Conservation (phyloP, 306 rosid species). For the Cucumis hystrix region DNA sequence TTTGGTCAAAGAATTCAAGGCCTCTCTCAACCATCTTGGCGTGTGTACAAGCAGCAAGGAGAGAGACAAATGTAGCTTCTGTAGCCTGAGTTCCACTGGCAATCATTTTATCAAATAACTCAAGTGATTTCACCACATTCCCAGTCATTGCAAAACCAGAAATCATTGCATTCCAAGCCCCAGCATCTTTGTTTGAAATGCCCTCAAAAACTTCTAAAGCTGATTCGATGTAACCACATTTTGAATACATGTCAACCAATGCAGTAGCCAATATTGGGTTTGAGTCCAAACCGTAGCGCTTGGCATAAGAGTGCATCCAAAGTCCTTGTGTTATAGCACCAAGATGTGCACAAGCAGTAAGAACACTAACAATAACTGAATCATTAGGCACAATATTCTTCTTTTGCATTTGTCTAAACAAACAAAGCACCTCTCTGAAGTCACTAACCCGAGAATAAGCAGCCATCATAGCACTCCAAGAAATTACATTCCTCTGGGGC, state of each 20-base stretch:
- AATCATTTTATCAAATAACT: slow-evolving; percentile 37
- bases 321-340: slow-evolving; percentile 30
- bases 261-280: slow-evolving; percentile 52
- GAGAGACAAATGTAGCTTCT: slow-evolving; percentile 49
- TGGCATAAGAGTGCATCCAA: slow-evolving; percentile 32
- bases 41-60: slow-evolving; percentile 55
- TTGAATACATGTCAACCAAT: slow-evolving; percentile 41
- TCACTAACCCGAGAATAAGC: slow-evolving; percentile 26
- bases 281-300: slow-evolving; percentile 13
- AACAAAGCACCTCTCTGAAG: slow-evolving; percentile 26
- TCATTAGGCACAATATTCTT: slow-evolving; percentile 21
- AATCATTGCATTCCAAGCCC: slow-evolving; percentile 68
- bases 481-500: slow-evolving; percentile 49
- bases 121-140: slow-evolving; percentile 40
- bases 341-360: slow-evolving; percentile 33
- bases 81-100: slow-evolving; percentile 23
- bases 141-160: slow-evolving; percentile 52
- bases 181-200: slow-evolving; percentile 18
- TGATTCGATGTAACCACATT: slow-evolving; percentile 31
- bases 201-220: slow-evolving; percentile 25
- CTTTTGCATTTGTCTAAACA: slow-evolving; percentile 32
- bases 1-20: slow-evolving; percentile 39
- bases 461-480: slow-evolving; percentile 50
- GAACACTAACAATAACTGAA: slow-evolving; percentile 27
- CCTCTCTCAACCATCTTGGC: slow-evolving; percentile 46